Conservation (phyloP, 768 basidiomycete genomes). For the Russula sp. region DNA sequence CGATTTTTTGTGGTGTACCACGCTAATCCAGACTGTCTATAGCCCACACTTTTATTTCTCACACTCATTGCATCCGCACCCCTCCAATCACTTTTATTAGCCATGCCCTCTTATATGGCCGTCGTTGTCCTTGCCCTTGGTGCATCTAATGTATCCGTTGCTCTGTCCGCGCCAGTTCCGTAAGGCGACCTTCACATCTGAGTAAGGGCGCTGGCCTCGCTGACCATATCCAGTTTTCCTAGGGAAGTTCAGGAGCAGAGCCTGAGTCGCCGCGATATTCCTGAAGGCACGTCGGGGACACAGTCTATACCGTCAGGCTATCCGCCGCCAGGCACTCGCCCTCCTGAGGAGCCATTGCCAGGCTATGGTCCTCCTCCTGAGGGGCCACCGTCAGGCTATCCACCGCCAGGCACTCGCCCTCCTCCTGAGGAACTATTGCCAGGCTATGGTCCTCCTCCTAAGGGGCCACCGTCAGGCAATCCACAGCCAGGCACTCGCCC, state of each 20-base stretch:
- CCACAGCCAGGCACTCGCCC: too few species aligned
- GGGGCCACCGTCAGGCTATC: too few species aligned
- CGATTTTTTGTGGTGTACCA: too few species aligned
- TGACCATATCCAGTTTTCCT: background rate
- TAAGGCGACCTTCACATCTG: background rate
- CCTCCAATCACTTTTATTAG: background rate
- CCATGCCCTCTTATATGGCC: slow-evolving; percentile 5
- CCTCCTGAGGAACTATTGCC: too few species aligned
- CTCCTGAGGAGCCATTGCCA: too few species aligned
- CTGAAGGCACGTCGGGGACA: too few species aligned
- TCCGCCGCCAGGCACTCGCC: too few species aligned
- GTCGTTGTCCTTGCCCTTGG: slow-evolving; percentile 13
- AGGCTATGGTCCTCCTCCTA: too few species aligned
- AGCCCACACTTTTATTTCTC: slow-evolving; percentile 3
- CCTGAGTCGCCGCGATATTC: background rate
- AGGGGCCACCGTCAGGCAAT: too few species aligned
- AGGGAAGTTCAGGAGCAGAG: background rate
- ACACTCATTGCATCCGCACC: background rate
- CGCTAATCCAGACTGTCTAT: background rate
- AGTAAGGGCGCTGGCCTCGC: background rate
- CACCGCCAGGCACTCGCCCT: too few species aligned
- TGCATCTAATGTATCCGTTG: slow-evolving; percentile 1
- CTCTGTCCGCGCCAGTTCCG: slow-evolving; percentile 1
- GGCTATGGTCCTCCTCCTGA: too few species aligned
- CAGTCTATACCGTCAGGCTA: too few species aligned